phyloP scores from a whole-genome alignment of 2,329 filamentous ascomycete species.

The Raffaelea ambrosiae region DNA sequence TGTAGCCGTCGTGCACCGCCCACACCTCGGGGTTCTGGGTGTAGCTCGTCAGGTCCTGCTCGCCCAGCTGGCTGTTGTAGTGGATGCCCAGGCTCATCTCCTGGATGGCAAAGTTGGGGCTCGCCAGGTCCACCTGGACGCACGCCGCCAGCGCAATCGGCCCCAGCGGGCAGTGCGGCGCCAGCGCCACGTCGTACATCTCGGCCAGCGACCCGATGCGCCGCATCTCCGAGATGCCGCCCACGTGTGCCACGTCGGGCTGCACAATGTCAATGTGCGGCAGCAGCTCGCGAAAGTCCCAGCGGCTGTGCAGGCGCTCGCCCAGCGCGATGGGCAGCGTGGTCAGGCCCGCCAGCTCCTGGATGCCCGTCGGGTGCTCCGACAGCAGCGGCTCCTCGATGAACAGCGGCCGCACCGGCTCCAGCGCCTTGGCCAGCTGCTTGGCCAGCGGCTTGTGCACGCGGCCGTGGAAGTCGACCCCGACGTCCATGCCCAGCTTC shows the following conservation, averaged over 20 bases:
- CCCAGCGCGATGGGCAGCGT: constrained; percentile 56
- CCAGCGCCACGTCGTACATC: constrained; percentile 56
- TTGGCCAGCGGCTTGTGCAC: constrained; percentile 64
- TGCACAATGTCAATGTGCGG: constrained; percentile 59
- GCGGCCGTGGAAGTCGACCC: constrained; percentile 61
- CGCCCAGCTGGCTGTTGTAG: constrained; percentile 49
- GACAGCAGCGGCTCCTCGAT: constrained; percentile 59
- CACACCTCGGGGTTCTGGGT: constrained; percentile 47
- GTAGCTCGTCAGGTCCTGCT: constrained; percentile 52
- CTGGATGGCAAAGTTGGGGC: constrained; percentile 54
- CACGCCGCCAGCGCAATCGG: constrained; percentile 59
- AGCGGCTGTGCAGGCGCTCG: constrained; percentile 55
- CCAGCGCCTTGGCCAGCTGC: constrained; percentile 53
- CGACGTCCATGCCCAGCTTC: constrained; percentile 54
- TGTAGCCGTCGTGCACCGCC: not conserved
- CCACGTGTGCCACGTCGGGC: constrained; percentile 55
- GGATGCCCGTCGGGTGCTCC: constrained; percentile 51
- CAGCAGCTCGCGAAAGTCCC: constrained; percentile 58
- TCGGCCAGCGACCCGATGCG: constrained; percentile 57
- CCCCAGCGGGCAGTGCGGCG: constrained; percentile 58
- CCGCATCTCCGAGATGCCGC: constrained; percentile 56
- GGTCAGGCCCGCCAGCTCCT: constrained; percentile 45
- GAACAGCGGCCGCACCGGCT: constrained; percentile 55
- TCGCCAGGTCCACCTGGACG: constrained; percentile 49
- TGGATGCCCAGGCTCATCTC: constrained; percentile 65